Conservation (phyloP, 2,329 filamentous ascomycete genomes). For the Aureobasidium zeae region DNA sequence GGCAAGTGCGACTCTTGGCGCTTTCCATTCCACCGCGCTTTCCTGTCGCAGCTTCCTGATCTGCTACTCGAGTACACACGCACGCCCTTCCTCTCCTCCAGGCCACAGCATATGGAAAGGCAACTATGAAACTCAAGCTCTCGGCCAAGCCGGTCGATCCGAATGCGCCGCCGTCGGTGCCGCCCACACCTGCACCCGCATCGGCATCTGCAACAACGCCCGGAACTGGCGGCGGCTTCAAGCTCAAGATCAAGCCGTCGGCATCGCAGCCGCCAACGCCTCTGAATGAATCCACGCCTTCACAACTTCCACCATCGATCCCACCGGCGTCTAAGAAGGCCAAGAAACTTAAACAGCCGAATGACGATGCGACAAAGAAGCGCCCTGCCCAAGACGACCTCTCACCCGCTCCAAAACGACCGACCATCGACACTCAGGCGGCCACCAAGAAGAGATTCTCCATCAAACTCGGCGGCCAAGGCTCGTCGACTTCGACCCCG, state of each 20-base stretch:
- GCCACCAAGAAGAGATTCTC: slow-evolving; percentile 23
- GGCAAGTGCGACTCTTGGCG: slow-evolving; percentile 2
- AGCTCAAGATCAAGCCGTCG: slow-evolving; percentile 36
- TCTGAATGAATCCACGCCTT: slow-evolving; percentile 22
- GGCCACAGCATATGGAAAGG: too few species aligned
- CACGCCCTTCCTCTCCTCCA: background rate
- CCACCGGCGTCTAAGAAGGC: slow-evolving; percentile 17
- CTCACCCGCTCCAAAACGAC: slow-evolving; percentile 27
- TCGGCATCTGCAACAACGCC: slow-evolving; percentile 25
- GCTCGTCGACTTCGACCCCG: background rate
- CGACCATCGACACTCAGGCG: slow-evolving; percentile 21
- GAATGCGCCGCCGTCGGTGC: slow-evolving; percentile 16
- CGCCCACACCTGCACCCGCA: slow-evolving; percentile 19
- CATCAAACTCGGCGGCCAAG: slow-evolving; percentile 24
- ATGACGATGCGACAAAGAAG: slow-evolving; percentile 29
- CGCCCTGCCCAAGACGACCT: slow-evolving; percentile 28
- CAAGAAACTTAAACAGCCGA: slow-evolving; percentile 27
- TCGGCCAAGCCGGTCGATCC: slow-evolving; percentile 16
- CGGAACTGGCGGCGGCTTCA: slow-evolving; percentile 14
- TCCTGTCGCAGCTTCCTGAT: slow-evolving; percentile 1
- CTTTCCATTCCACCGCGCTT: too few species aligned
- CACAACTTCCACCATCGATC: slow-evolving; percentile 26
- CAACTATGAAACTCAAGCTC: slow-evolving; percentile 21
- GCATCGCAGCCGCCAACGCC: slow-evolving; percentile 21
- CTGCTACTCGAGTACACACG: background rate